phyloP scores from a whole-genome alignment of 768 basidiomycete species.

The Scleroderma bovista region DNA sequence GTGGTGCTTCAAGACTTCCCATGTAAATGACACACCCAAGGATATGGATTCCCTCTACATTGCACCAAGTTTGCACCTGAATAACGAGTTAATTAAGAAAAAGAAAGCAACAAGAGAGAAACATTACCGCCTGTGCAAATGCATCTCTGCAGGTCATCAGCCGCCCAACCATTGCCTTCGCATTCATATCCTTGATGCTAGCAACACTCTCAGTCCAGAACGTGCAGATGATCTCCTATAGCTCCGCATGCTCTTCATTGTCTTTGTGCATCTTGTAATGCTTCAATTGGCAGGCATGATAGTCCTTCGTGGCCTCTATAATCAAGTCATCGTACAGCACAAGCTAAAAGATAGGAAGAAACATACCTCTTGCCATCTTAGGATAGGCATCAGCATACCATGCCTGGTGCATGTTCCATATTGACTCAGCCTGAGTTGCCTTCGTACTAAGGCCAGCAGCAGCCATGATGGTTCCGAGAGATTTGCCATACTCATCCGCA shows the following conservation, averaged over 20 bases:
- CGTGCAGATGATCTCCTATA: not conserved
- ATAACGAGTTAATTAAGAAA: not conserved
- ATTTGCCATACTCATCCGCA: constrained; percentile 1
- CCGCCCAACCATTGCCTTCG: not conserved
- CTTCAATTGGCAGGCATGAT: not conserved
- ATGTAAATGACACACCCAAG: not conserved
- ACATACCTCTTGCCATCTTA: not conserved
- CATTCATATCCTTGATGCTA: not conserved
- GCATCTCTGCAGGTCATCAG: not conserved
- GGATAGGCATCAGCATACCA: not conserved
- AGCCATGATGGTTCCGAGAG: not conserved
- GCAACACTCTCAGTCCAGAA: not conserved
- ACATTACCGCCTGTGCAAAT: not conserved
- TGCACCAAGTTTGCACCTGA: not conserved
- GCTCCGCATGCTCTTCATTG: not conserved
- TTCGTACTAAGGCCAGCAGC: not conserved
- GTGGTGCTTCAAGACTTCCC: not conserved
- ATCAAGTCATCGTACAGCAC: not conserved
- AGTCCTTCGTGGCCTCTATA: not conserved
- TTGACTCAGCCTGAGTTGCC: not conserved
- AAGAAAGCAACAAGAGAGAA: not conserved
- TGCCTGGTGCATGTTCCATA: constrained; percentile 4
- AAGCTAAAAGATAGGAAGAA: not conserved
- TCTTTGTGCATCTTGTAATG: not conserved
- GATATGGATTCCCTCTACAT: not conserved